A percentile compares a stretch with the other conserved stretches of the same genome.
Evolutionary conservation across 2,329 filamentous ascomycete species (phyloP).

Genomic region (Diaporthe amygdali): DNA sequence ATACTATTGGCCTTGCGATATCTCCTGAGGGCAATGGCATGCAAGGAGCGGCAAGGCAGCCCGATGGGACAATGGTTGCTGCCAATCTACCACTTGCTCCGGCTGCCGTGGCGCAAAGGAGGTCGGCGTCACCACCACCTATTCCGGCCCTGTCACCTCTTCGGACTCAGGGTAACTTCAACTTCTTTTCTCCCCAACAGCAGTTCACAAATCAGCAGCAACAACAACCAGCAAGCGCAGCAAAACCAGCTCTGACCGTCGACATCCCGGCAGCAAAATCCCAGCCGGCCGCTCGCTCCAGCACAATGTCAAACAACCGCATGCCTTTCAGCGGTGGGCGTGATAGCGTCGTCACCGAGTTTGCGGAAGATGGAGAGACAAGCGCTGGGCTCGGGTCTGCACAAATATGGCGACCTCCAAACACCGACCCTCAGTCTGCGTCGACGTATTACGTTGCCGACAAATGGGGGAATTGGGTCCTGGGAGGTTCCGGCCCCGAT

Average conservation of each 20-base stretch:
- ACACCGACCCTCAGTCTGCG: constrained; percentile 49
- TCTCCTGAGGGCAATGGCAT: constrained; percentile 36
- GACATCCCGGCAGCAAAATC: constrained; percentile 37
- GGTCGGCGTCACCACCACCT: constrained; percentile 2
- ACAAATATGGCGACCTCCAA: constrained; percentile 58
- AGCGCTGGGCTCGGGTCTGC: constrained; percentile 36
- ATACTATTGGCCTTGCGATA: constrained; percentile 51
- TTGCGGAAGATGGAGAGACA: constrained; percentile 55
- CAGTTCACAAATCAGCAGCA: constrained; percentile 26
- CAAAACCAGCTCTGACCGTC: constrained; percentile 49
- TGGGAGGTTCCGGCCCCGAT: constrained; percentile 43
- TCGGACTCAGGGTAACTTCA: constrained; percentile 13
- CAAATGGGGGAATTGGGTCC: constrained; percentile 58
- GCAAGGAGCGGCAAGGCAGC: constrained; percentile 5
- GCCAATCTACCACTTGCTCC: background rate
- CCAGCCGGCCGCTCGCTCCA: constrained; percentile 2
- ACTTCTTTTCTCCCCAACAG: constrained; percentile 6
- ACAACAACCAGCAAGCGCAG: constrained; percentile 24
- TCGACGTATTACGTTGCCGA: constrained; percentile 57
- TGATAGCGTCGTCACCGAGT: constrained; percentile 56
- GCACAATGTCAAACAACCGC: constrained; percentile 15
- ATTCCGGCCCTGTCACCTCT: constrained; percentile 20
- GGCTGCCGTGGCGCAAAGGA: background rate
- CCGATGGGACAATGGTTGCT: constrained; percentile 23
- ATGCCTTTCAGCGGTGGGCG: constrained; percentile 31